phyloP scores from a whole-genome alignment of 257 asterid genomes.

The Scutellaria barbata region DNA sequence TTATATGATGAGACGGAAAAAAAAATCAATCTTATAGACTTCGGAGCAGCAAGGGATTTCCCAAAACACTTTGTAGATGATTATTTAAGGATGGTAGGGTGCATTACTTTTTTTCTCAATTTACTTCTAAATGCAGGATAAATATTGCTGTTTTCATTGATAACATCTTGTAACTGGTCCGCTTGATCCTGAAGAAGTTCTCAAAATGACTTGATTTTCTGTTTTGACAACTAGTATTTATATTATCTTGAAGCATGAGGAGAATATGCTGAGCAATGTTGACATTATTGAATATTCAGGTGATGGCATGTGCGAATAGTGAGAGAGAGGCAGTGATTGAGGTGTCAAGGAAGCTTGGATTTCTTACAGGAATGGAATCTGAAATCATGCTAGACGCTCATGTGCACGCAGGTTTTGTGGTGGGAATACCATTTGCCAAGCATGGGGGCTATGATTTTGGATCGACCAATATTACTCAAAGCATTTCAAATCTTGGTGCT shows the following conservation, averaged over 20 bases:
- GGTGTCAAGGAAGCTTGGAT: constrained; percentile 91
- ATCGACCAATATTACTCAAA: constrained; percentile 70
- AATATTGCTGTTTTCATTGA: not conserved
- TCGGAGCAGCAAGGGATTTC: constrained; percentile 93
- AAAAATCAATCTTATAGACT: constrained; percentile 86
- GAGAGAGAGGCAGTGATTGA: constrained; percentile 79
- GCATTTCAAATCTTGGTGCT: constrained; percentile 86
- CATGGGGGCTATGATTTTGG: constrained; percentile 84
- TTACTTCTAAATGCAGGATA: constrained; percentile 14
- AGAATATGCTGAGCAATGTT: constrained; percentile 28
- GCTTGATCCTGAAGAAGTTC: too few species aligned
- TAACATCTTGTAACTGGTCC: too few species aligned
- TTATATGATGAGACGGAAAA: constrained; percentile 64
- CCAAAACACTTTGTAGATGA: constrained; percentile 85
- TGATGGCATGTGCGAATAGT: constrained; percentile 80
- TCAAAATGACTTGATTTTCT: not conserved
- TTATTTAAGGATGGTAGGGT: constrained; percentile 82
- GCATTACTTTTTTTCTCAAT: constrained; percentile 19
- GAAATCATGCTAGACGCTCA: constrained; percentile 90
- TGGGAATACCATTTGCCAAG: constrained; percentile 88
- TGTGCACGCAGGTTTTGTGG: constrained; percentile 91
- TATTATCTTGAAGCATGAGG: not conserved
- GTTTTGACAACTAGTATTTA: not conserved
- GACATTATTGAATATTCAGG: constrained; percentile 48
- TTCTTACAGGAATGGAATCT: constrained; percentile 87